Conservation (phyloP, 2,329 filamentous ascomycete species). For the Ophiostoma perfectum region DNA sequence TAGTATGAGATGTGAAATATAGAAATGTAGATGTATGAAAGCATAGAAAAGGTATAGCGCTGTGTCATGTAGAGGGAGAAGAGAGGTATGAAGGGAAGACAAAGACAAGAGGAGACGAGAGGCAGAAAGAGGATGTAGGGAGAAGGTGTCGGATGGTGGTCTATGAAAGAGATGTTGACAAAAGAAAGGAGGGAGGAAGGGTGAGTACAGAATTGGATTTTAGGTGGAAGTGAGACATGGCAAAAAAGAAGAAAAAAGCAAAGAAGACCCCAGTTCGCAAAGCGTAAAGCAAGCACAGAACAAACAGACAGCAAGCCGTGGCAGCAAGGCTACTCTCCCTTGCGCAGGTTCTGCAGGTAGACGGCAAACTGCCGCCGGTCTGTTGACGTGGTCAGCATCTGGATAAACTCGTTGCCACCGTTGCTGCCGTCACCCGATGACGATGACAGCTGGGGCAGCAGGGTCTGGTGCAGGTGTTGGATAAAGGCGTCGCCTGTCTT, state of each 20-base stretch:
- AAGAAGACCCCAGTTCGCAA: not conserved
- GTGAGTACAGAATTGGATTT: too few species aligned
- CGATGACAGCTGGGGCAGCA: conserved; percentile 58
- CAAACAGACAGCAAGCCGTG: not conserved
- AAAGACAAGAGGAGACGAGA: not conserved
- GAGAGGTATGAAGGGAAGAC: not conserved
- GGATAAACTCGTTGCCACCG: conserved; percentile 53
- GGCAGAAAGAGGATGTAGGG: not conserved
- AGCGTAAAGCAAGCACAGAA: not conserved
- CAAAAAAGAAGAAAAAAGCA: not conserved
- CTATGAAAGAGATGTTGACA: not conserved
- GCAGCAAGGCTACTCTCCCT: conserved; percentile 31
- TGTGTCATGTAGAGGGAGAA: conserved; percentile 5
- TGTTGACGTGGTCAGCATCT: conserved; percentile 51
- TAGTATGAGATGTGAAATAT: not conserved
- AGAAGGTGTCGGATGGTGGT: not conserved
- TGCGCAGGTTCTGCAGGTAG: conserved; percentile 58
- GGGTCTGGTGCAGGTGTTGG: conserved; percentile 56
- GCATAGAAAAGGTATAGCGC: not conserved
- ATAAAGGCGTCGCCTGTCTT: conserved; percentile 85
- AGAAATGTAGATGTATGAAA: conserved; percentile 8
- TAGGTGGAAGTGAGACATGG: not conserved
- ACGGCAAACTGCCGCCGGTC: conserved; percentile 58
- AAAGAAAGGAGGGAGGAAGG: not conserved
- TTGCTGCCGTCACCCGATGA: conserved; percentile 12